Percentiles rank a stretch among this genome's conserved stretches.
Evolutionary conservation across 2,329 filamentous ascomycete species (phyloP).

Genomic region (Penicillium italicum): DNA sequence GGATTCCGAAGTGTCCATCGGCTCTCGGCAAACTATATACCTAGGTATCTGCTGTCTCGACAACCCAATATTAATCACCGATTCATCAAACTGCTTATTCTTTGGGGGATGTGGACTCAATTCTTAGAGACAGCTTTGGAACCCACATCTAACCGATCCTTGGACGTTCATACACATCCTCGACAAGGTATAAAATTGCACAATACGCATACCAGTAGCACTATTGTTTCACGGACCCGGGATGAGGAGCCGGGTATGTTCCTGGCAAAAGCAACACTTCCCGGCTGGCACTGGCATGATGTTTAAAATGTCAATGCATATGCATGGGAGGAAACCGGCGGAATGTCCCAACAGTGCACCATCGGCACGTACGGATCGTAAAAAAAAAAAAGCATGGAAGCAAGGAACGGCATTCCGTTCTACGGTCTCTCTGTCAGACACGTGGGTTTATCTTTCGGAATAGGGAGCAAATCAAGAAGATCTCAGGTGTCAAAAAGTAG

Average conservation of each 20-base stretch:
- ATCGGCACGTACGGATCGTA: slow-evolving; percentile 6
- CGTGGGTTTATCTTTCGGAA: slow-evolving; percentile 7
- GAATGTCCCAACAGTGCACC: slow-evolving; percentile 5
- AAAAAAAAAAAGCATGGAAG: slow-evolving; percentile 5
- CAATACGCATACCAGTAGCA: not conserved
- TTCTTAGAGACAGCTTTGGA: not conserved
- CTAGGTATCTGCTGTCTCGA: not conserved
- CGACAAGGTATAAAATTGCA: not conserved
- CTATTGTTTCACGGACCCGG: not conserved
- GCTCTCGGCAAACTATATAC: not conserved
- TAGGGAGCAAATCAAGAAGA: no score
- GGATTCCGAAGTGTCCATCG: slow-evolving; percentile 5
- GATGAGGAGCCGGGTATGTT: not conserved
- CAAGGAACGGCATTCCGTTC: slow-evolving; percentile 12
- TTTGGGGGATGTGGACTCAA: not conserved
- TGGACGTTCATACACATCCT: not conserved
- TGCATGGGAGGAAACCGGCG: slow-evolving; percentile 1
- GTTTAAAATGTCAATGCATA: slow-evolving; percentile 1
- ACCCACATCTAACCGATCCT: not conserved
- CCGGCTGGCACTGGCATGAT: slow-evolving; percentile 1
- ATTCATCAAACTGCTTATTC: not conserved
- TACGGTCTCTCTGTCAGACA: slow-evolving; percentile 16
- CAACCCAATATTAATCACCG: not conserved
- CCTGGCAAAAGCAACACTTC: slow-evolving; percentile 2
- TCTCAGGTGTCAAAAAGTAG: no score